phyloP scores from a whole-genome alignment of 2,329 filamentous ascomycete species.

The Fusarium duplospermum region DNA sequence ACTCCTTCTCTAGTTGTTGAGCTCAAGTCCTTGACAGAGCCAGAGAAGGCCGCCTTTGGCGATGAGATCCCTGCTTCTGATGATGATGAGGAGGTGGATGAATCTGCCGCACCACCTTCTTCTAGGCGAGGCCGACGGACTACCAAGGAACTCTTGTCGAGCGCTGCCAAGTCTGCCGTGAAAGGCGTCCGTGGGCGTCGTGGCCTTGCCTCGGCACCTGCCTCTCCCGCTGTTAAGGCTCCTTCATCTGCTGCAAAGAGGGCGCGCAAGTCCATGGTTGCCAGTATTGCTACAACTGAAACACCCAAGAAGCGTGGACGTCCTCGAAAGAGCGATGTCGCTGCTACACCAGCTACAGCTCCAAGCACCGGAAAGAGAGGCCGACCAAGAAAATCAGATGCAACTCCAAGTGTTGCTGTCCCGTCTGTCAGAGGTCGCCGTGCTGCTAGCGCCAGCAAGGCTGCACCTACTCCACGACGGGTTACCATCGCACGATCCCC shows the following conservation, averaged over 20 bases:
- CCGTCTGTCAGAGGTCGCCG: slow-evolving; percentile 17
- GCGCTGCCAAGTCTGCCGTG: slow-evolving; percentile 5
- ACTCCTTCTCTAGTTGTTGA: slow-evolving; percentile 33
- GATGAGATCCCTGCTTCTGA: slow-evolving; percentile 5
- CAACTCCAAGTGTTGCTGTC: slow-evolving; percentile 13
- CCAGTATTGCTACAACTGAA: slow-evolving; percentile 13
- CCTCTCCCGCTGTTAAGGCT: slow-evolving; percentile 22
- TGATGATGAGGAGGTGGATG: background rate
- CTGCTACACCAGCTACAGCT: slow-evolving; percentile 25
- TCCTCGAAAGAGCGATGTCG: slow-evolving; percentile 38
- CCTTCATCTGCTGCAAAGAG: slow-evolving; percentile 19
- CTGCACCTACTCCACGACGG: slow-evolving; percentile 13
- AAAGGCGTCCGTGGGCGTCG: slow-evolving; percentile 25
- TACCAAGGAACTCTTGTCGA: slow-evolving; percentile 17
- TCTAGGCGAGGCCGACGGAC: slow-evolving; percentile 31
- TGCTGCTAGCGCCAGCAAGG: slow-evolving; percentile 27
- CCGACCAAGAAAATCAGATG: slow-evolving; percentile 39
- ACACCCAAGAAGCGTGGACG: slow-evolving; percentile 41
- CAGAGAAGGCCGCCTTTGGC: slow-evolving; percentile 28
- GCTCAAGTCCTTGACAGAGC: slow-evolving; percentile 22
- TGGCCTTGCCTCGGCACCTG: slow-evolving; percentile 22
- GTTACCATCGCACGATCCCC: slow-evolving; percentile 8
- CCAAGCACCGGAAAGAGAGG: slow-evolving; percentile 35
- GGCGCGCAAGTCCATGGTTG: slow-evolving; percentile 41
- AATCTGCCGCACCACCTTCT: slow-evolving; percentile 11